Conservation (phyloP, 2,329 filamentous ascomycete genomes). For the Penicillium sp. region DNA sequence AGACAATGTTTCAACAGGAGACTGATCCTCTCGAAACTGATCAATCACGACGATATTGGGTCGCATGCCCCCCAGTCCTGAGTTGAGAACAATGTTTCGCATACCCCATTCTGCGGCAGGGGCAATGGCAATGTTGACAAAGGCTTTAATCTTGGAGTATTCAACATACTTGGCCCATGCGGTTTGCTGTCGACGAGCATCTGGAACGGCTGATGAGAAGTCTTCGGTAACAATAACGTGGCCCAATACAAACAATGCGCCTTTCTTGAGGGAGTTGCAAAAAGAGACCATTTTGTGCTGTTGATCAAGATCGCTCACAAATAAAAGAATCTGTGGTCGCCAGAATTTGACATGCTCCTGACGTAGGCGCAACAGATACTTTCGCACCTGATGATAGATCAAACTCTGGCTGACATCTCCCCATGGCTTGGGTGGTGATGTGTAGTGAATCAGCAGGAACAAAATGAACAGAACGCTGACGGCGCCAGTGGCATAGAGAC, state of each 20-base stretch:
- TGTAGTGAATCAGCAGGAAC: constrained; percentile 83
- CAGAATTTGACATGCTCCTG: constrained; percentile 94
- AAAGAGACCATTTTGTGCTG: constrained; percentile 86
- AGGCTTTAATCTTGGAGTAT: constrained; percentile 82
- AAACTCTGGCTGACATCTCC: constrained; percentile 87
- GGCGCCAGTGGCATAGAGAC: constrained; percentile 73
- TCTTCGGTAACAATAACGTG: constrained; percentile 86
- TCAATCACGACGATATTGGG: constrained; percentile 84
- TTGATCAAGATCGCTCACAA: constrained; percentile 78
- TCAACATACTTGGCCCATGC: constrained; percentile 88
- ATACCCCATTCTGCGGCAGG: constrained; percentile 83
- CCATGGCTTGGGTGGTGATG: constrained; percentile 83
- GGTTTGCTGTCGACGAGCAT: constrained; percentile 77
- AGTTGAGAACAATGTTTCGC: constrained; percentile 76
- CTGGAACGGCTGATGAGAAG: constrained; percentile 74
- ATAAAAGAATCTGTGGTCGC: constrained; percentile 81
- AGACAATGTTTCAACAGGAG: constrained; percentile 59
- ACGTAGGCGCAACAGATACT: constrained; percentile 78
- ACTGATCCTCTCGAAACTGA: constrained; percentile 65
- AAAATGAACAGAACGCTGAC: constrained; percentile 73
- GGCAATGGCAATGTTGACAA: constrained; percentile 82
- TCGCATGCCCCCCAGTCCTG: constrained; percentile 82
- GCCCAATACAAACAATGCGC: constrained; percentile 78
- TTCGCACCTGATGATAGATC: constrained; percentile 85
- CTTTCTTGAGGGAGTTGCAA: constrained; percentile 89